These are phyloP conservation scores for Rhizopus delemar DNA, from an alignment of 371 early-diverging fungal species.

Conservation along the genomic window DNA sequence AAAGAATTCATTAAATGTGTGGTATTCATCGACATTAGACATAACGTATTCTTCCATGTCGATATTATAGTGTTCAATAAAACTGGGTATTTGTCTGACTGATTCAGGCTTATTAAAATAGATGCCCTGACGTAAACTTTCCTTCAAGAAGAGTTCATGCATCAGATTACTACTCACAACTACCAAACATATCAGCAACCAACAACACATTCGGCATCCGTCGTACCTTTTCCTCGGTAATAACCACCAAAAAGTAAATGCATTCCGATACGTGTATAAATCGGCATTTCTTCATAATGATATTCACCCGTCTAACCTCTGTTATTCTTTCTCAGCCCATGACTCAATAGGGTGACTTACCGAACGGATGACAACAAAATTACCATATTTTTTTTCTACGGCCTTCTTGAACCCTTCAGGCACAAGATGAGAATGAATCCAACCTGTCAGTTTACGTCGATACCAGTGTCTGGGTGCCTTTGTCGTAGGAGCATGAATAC, in stretches of 20 bases:
- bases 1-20: constrained; percentile 79
- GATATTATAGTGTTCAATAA: constrained; percentile 63
- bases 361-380: constrained; percentile 49
- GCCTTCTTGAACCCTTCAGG: constrained; percentile 36
- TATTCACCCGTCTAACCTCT: constrained; percentile 37
- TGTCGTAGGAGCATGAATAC: constrained; percentile 34
- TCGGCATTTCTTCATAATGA: constrained; percentile 58
- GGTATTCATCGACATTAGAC: constrained; percentile 49
- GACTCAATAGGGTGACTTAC: constrained; percentile 17
- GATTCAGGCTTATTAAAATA: constrained; percentile 68
- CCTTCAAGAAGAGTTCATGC: constrained; percentile 51
- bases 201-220: too few relatives aligned
- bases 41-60: constrained; percentile 45
- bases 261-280: constrained; percentile 58
- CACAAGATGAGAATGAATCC: constrained; percentile 32
- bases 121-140: constrained; percentile 63
- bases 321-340: too few relatives aligned
- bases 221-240: constrained; percentile 38
- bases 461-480: constrained; percentile 30
- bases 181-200: constrained; percentile 8
- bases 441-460: constrained; percentile 28
- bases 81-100: constrained; percentile 60
- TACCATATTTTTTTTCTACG: constrained; percentile 48
- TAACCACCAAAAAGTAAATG: constrained; percentile 50
- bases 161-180: constrained; percentile 48